These are phyloP conservation scores for Trichoderma pleuroti DNA, from an alignment of 2,329 filamentous ascomycete species.

Conservation along the genomic window DNA sequence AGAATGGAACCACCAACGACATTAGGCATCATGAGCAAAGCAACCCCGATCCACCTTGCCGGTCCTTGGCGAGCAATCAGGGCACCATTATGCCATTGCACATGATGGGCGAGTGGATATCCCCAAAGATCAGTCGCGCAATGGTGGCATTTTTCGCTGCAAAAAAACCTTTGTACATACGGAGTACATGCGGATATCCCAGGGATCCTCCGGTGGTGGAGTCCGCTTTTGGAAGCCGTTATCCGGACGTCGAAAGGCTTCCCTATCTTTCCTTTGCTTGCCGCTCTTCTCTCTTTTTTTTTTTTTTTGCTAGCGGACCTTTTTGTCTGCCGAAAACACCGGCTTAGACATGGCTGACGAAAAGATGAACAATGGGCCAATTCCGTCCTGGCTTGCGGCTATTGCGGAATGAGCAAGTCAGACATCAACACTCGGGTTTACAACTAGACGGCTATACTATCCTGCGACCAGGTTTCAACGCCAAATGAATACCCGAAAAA, in stretches of 20 bases:
- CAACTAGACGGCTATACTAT: not conserved
- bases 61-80: not conserved
- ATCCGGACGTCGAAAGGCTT: not conserved
- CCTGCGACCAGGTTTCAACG: not conserved
- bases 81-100: not conserved
- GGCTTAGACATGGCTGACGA: not conserved
- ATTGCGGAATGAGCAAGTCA: not conserved
- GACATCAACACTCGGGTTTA: not conserved
- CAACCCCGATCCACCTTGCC: not conserved
- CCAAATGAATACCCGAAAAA: not conserved
- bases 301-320: not conserved
- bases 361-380: not conserved
- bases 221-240: not conserved
- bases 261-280: not conserved
- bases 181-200: not conserved
- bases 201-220: not conserved
- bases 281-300: not conserved
- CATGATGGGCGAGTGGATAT: not conserved
- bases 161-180: too few species aligned
- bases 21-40: constrained; percentile 14
- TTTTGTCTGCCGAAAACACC: not conserved
- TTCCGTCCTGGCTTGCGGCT: not conserved
- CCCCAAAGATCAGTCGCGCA: not conserved
- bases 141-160: not conserved
- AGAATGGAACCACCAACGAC: not conserved